A percentile compares a stretch with the other conserved stretches of the same genome.
Conservation (phyloP, 305 asterid species). For the Solanum hybrid region DNA sequence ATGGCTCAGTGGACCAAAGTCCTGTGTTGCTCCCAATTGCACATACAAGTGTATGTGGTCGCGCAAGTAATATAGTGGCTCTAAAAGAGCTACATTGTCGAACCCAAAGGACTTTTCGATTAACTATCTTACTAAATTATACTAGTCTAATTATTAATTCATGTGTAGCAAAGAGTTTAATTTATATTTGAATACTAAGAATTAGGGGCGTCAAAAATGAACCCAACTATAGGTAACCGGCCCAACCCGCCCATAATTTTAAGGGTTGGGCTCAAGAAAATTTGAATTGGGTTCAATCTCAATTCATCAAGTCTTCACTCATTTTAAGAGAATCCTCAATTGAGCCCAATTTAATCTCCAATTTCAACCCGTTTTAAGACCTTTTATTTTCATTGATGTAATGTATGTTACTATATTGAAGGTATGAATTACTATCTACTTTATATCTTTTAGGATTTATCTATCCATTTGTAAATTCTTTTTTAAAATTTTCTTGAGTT, state of each 20-base stretch:
- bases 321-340: background rate
- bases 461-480: background rate
- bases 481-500: background rate
- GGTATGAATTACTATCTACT: background rate
- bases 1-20: background rate
- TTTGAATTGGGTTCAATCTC: background rate
- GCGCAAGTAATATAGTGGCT: background rate
- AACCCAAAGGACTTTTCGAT: background rate
- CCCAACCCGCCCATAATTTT: background rate
- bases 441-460: background rate
- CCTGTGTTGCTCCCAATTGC: background rate
- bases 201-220: background rate
- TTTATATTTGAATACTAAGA: background rate
- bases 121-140: background rate
- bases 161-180: background rate
- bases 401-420: background rate
- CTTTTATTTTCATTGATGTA: background rate
- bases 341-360: background rate
- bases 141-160: background rate
- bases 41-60: background rate
- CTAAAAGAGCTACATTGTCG: background rate
- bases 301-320: background rate
- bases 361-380: background rate
- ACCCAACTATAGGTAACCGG: background rate
- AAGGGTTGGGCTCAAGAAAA: background rate